A percentile compares a stretch with the other conserved stretches of the same genome.
Conservation (phyloP, 106 monocot genomes). For the Platanthera guangdongensis region DNA sequence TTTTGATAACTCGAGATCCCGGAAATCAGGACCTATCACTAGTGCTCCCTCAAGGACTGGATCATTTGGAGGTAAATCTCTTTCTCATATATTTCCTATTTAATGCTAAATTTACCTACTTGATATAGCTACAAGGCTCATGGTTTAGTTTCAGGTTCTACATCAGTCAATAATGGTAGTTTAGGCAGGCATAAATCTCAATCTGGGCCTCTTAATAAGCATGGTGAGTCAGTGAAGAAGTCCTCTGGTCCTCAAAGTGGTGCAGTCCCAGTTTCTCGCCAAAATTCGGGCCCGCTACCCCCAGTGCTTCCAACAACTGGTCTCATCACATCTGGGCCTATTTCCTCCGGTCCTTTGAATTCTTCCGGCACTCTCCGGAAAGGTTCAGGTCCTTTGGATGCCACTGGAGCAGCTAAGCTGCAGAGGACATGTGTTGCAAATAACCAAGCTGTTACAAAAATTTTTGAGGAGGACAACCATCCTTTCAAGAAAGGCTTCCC, state of each 20-base stretch:
- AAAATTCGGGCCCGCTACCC: slow-evolving; percentile 27
- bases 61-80: slow-evolving; percentile 24
- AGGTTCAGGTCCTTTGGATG: slow-evolving; percentile 28
- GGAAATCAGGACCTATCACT: slow-evolving; percentile 30
- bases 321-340: slow-evolving; percentile 38
- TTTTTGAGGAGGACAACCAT: slow-evolving; percentile 23
- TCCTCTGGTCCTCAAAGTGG: slow-evolving; percentile 33
- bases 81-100: slow-evolving; percentile 3
- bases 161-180: slow-evolving; percentile 15
- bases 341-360: slow-evolving; percentile 26
- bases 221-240: slow-evolving; percentile 21
- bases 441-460: slow-evolving; percentile 31
- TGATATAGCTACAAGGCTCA: slow-evolving; percentile 14
- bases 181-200: slow-evolving; percentile 18
- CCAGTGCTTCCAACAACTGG: slow-evolving; percentile 36
- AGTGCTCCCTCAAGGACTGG: slow-evolving; percentile 29
- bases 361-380: slow-evolving; percentile 26
- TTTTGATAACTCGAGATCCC: slow-evolving; percentile 32
- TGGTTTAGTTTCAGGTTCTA: slow-evolving; percentile 12
- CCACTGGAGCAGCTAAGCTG: slow-evolving; percentile 15
- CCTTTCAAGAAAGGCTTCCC: slow-evolving; percentile 31
- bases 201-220: slow-evolving; percentile 32
- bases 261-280: slow-evolving; percentile 10
- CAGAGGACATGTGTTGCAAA: slow-evolving; percentile 13
- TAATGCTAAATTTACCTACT: background rate